Conservation (phyloP, 305 asterid genomes). For the Solanum hybrid region DNA sequence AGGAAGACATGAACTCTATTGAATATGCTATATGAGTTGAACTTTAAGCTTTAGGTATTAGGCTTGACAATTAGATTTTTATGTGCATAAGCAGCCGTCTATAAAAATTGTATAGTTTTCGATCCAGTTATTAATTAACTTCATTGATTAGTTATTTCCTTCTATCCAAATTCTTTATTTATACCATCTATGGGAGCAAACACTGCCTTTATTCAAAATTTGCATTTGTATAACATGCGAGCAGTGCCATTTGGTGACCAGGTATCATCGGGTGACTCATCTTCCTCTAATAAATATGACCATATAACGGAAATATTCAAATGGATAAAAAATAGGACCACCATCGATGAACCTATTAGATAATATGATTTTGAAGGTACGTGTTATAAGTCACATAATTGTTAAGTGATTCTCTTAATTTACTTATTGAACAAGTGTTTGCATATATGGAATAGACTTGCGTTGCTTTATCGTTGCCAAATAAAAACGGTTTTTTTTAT, state of each 20-base stretch:
- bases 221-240: neutral
- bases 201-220: neutral
- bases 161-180: neutral
- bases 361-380: constrained; percentile 31
- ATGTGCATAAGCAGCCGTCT: neutral
- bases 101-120: neutral
- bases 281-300: constrained; percentile 10
- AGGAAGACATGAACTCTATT: too few relatives aligned
- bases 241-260: constrained; percentile 27
- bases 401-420: neutral
- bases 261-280: constrained; percentile 44
- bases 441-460: too few relatives aligned
- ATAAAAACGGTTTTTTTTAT: too few relatives aligned
- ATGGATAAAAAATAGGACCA: too few relatives aligned
- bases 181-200: neutral
- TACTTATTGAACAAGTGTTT: too few relatives aligned
- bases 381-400: neutral
- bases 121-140: neutral
- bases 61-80: neutral
- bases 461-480: too few relatives aligned
- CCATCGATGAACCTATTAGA: too few relatives aligned
- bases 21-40: neutral
- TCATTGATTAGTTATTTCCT: neutral
- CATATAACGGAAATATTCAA: too few relatives aligned
- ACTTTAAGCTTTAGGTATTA: neutral